Evolutionary conservation across 2,329 filamentous ascomycete genomes (phyloP).

Genomic region (Acrocalymma vagum): DNA sequence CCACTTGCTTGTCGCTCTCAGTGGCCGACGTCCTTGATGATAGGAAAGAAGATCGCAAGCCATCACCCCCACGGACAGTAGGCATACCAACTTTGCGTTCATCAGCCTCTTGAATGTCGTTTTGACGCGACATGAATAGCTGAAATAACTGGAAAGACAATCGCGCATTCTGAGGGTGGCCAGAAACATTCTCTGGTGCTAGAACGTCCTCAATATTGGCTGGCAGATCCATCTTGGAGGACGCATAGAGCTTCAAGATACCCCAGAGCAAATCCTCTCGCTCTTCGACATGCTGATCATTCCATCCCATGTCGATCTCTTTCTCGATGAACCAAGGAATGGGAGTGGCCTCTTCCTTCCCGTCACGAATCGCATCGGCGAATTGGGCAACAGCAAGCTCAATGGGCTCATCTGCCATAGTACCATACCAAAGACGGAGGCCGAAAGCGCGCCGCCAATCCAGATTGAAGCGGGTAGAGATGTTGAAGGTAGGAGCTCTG

Average conservation of each 20-base stretch:
- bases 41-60: slow-evolving; percentile 31
- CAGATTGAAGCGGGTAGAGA: slow-evolving; percentile 83
- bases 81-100: slow-evolving; percentile 44
- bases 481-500: slow-evolving; percentile 78
- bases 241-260: slow-evolving; percentile 80
- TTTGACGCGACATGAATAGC: slow-evolving; percentile 46
- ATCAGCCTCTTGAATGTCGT: slow-evolving; percentile 31
- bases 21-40: slow-evolving; percentile 36
- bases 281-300: slow-evolving; percentile 64
- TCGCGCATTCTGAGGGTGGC: slow-evolving; percentile 77
- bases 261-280: slow-evolving; percentile 87
- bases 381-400: slow-evolving; percentile 78
- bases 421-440: slow-evolving; percentile 88
- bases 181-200: slow-evolving; percentile 77
- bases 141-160: slow-evolving; percentile 87
- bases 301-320: slow-evolving; percentile 66
- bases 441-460: slow-evolving; percentile 96
- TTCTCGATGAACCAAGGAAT: slow-evolving; percentile 75
- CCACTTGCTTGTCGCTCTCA: slow-evolving; percentile 60
- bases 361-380: slow-evolving; percentile 74
- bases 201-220: slow-evolving; percentile 73
- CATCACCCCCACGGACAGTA: slow-evolving; percentile 26
- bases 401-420: slow-evolving; percentile 72
- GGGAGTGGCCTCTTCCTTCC: slow-evolving; percentile 74
- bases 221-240: slow-evolving; percentile 54